phyloP scores from a whole-genome alignment of 208 protist genomes.

The Leishmania major region DNA sequence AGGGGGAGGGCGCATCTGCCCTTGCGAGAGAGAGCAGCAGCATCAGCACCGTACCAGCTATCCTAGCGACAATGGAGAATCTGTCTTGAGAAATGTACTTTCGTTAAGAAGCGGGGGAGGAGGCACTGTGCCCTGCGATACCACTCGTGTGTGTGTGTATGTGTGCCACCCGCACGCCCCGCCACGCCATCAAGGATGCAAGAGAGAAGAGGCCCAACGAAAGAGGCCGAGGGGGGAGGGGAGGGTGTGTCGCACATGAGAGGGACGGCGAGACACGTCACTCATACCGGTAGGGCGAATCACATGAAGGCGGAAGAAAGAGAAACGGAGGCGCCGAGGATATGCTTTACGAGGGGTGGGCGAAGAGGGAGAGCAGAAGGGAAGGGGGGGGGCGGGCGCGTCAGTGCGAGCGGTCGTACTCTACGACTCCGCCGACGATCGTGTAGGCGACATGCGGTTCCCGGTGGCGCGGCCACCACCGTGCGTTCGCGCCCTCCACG shows the following conservation, averaged over 20 bases:
- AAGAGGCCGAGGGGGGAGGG: background rate
- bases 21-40: background rate
- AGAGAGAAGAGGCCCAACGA: background rate
- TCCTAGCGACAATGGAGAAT: background rate
- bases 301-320: background rate
- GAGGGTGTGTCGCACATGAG: background rate
- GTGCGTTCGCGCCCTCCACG: slow-evolving; percentile 22
- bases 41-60: too few species aligned
- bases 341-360: background rate
- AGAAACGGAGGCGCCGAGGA: background rate
- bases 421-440: slow-evolving; percentile 54
- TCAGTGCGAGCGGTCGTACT: slow-evolving; percentile 41
- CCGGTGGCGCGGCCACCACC: slow-evolving; percentile 43
- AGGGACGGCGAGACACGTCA: background rate
- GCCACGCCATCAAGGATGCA: background rate
- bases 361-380: background rate
- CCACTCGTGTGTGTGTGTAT: background rate
- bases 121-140: background rate
- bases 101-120: background rate
- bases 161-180: too few species aligned
- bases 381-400: background rate
- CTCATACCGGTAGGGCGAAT: background rate
- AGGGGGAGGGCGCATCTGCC: background rate
- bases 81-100: background rate
- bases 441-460: slow-evolving; percentile 50